These are phyloP conservation scores for Ailanthus altissimus DNA, from an alignment of 345 rosid species.

Conservation along the genomic window DNA sequence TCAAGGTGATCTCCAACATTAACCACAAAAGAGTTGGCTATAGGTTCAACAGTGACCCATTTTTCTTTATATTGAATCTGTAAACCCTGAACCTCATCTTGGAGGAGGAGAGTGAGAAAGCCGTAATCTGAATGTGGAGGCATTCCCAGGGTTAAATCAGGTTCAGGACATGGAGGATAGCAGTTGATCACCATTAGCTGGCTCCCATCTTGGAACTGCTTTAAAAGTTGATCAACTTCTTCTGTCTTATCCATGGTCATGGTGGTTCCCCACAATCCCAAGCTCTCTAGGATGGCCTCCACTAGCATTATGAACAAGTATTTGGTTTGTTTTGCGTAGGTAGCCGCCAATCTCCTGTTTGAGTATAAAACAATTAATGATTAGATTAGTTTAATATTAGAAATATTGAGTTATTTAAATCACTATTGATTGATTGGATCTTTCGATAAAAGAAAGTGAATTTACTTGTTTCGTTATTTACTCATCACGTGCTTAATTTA, in stretches of 20 bases:
- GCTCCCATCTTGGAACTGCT: slow-evolving; percentile 64
- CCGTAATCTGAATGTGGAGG: slow-evolving; percentile 97
- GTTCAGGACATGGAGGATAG: slow-evolving; percentile 87
- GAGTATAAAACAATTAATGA: not conserved
- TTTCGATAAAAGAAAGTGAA: too few species aligned
- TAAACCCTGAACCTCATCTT: slow-evolving; percentile 75
- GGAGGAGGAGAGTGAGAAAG: slow-evolving; percentile 82
- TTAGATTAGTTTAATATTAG: too few species aligned
- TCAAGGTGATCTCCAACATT: slow-evolving; percentile 95
- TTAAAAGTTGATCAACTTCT: slow-evolving; percentile 27
- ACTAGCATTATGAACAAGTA: slow-evolving; percentile 53
- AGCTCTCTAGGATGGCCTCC: slow-evolving; percentile 71
- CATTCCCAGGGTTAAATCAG: slow-evolving; percentile 85
- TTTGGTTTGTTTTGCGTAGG: slow-evolving; percentile 69
- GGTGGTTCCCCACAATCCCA: slow-evolving; percentile 29
- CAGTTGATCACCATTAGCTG: slow-evolving; percentile 74
- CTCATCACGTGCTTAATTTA: too few species aligned
- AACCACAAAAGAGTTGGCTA: slow-evolving; percentile 65
- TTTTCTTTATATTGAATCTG: slow-evolving; percentile 56
- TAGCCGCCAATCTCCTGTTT: slow-evolving; percentile 61
- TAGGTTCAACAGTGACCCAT: slow-evolving; percentile 81
- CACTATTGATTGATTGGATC: too few species aligned
- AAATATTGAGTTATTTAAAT: too few species aligned
- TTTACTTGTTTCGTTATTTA: too few species aligned
- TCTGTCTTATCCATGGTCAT: not conserved